These are phyloP conservation scores for Candida mesenterica DNA, from an alignment of 1,139 yeast genomes.

Conservation along the genomic window DNA sequence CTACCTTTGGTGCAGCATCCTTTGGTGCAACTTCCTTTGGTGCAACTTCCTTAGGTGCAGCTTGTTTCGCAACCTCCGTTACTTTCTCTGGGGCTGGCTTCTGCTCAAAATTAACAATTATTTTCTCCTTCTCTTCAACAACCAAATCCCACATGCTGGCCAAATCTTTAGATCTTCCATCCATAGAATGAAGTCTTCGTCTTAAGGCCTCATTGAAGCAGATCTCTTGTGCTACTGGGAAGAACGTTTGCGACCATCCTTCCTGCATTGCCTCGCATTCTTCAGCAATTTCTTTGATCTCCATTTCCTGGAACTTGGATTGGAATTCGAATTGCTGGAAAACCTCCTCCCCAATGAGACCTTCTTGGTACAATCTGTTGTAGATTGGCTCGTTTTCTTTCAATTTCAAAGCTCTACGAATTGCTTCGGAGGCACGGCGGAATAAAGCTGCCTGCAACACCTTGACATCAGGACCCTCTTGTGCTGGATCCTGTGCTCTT, in stretches of 20 bases:
- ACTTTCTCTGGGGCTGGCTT: no score
- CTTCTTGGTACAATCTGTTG: conserved; percentile 74
- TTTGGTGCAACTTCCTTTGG: no score
- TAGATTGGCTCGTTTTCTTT: conserved; percentile 72
- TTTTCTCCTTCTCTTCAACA: conserved; percentile 20
- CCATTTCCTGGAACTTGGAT: conserved; percentile 74
- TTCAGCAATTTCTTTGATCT: conserved; percentile 70
- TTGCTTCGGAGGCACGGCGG: conserved; percentile 70
- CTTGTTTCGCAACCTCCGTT: no score
- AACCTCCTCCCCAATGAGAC: conserved; percentile 86
- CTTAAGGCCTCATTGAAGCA: conserved; percentile 90
- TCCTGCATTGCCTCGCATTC: conserved; percentile 74
- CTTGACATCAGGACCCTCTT: conserved; percentile 68
- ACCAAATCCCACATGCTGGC: conserved; percentile 49
- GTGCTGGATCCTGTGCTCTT: conserved; percentile 41
- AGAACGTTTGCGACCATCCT: conserved; percentile 78
- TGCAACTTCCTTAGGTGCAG: conserved; percentile 1
- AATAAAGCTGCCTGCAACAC: conserved; percentile 82
- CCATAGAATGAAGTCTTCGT: conserved; percentile 70
- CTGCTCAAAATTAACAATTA: conserved; percentile 6
- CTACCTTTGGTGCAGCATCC: no score
- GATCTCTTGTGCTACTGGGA: conserved; percentile 82
- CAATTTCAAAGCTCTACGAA: conserved; percentile 64
- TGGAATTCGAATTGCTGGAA: conserved; percentile 79
- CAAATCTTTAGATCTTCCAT: conserved; percentile 49